Evolutionary conservation across 768 basidiomycete genomes (phyloP), one percentile per base, ranked within the genome.

Genomic region (Kwoniella shandongensis): DNA sequence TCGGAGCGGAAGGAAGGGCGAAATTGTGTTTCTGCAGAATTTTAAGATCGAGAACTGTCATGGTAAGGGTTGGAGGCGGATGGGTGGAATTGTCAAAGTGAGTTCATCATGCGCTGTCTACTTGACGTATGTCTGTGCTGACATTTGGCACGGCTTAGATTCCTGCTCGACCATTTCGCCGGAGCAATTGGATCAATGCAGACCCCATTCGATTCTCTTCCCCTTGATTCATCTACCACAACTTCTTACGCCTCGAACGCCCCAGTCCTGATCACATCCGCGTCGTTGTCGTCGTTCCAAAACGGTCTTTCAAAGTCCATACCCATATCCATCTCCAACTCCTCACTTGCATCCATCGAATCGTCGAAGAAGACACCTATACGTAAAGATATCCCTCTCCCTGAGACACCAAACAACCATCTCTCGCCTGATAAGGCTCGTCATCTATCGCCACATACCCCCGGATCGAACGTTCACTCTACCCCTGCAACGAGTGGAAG

Each of bases 61-160:
- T 96, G 92, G 92, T 97, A 41, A 84, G 92, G 57, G 90, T 96
- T 13, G 92, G 92, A 25, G 93, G 93, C 32, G 93, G 93, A 17
- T 97, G 92, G 92, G 80, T 84, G 53, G 91, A 94, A 75, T 78
- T 97, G 50, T 90, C 89, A 18, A 91, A 86, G 91, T 93, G 74
- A 44, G 86, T 80, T 27, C 23, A 18, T 20, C 27, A 12, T 44
- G 4, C 42, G 11, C 46, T 20, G 40, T 23, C 44, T 11, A 7
- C n/a, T 27, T 15, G 38, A 8, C 20, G 46, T 6, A 20, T 46
- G 45, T 30, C 44, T 44, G 23, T 25, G 17, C 25, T 40, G 46
- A 44, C 20, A 23, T 41, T n/a, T n/a, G n/a, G n/a, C 22, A 29
- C 17, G 17, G 20, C 15, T 40, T 20, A 73, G 71, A 38, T 73